Base-by-base conservation (phyloP, 352 stramenopile genomes). In the Phytophthora cryptogea region DNA sequence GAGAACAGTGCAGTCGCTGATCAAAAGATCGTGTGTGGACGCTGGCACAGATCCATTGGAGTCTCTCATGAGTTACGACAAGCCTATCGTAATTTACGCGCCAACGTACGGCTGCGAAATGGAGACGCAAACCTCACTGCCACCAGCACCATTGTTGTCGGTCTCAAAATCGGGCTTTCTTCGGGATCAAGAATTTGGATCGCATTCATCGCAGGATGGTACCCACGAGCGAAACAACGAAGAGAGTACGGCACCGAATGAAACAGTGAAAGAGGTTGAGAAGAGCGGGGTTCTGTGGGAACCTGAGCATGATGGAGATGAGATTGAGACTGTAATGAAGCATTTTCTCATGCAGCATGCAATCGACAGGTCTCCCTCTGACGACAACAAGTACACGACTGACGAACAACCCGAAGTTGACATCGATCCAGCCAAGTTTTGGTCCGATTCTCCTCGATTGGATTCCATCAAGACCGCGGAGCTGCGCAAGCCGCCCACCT, bases 291-390 rank as follows among this genome's bases (percentile, higher is more conserved):
- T 14, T 9, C 33, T 5, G 2, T 48, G 39, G 39, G 55, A 81
- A 23, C 71, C 63, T 0, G 63, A 81, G 23, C 28, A 74, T 3
- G 68, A 82, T 40, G 66, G 70, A 8, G 59, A 66, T 4, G 14
- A 55, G 2, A 72, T 87, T 30, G 79, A 85, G 28, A 54, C 68
- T n/a, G 70, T 83, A 55, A 89, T 89, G 80, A 86, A 85, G 52
- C 39, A 59, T 32, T 70, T 74, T n/a, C 73, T 89, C 1, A 39
- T 82, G 6, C 45, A 72, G 47, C 61, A 82, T 42, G 62, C 52
- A 14, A 39, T 32, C 39, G 60, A 42, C 17, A 59, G 51, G 46
- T 27, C 48, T 26, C 4, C 43, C 5, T 0, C 17, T 2, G 6
- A 20, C 8, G 44, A 63, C 20, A 66, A 59, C n/a, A 54, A 71